These are phyloP conservation scores for Liquidambar formosana DNA, from an alignment of 164 flowering plant genomes.

Conservation along the genomic window DNA sequence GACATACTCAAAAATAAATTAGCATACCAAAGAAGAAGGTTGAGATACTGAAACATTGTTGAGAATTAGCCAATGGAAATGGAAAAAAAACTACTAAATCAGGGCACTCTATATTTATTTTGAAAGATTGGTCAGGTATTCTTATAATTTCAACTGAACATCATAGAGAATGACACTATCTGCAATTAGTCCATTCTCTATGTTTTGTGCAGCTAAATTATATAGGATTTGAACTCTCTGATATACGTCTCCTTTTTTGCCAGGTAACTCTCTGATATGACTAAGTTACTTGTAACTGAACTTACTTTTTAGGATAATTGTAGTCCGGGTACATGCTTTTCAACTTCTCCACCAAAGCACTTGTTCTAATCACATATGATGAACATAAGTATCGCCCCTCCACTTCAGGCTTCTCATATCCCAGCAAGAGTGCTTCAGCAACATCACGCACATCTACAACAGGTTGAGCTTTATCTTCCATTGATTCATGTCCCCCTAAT, in stretches of 20 bases:
- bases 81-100: too few species aligned
- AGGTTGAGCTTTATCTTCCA: slow-evolving; percentile 13
- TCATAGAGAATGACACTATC: too few species aligned
- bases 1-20: background rate
- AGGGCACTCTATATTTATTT: too few species aligned
- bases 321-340: slow-evolving; percentile 40
- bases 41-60: too few species aligned
- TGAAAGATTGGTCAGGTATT: too few species aligned
- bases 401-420: slow-evolving; percentile 47
- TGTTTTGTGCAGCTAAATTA: too few species aligned
- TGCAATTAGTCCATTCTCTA: too few species aligned
- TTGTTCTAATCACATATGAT: slow-evolving; percentile 15
- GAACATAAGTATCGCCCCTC: slow-evolving; percentile 50
- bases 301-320: slow-evolving; percentile 44
- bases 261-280: too few species aligned
- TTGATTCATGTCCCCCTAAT: slow-evolving; percentile 23
- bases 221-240: too few species aligned
- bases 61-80: too few species aligned
- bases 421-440: slow-evolving; percentile 46
- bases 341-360: slow-evolving; percentile 31
- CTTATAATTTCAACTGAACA: too few species aligned
- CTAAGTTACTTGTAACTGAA: background rate
- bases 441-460: slow-evolving; percentile 56
- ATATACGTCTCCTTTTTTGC: too few species aligned
- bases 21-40: background rate